These are phyloP conservation scores for Gremmenia infestans DNA, from an alignment of 2,329 filamentous ascomycete species.

Conservation along the genomic window DNA sequence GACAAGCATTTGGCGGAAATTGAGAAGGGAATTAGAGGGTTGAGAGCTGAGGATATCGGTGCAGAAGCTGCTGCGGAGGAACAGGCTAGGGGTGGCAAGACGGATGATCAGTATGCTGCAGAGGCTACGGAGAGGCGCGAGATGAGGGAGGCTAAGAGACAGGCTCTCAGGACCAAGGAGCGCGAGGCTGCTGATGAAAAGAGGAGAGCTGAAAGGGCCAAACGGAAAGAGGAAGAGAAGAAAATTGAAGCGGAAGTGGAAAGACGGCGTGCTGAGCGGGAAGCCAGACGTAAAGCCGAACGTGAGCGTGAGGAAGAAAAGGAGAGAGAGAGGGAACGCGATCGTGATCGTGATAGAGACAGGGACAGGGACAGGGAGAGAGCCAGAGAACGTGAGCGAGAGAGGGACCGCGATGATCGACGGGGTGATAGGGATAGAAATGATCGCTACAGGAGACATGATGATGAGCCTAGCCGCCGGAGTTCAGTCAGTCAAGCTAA, in stretches of 20 bases:
- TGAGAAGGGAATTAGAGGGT: conserved; percentile 63
- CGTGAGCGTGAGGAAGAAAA: conserved; percentile 13
- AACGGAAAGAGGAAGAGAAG: conserved; percentile 25
- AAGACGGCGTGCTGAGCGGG: conserved; percentile 15
- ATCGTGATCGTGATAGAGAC: conserved; percentile 30
- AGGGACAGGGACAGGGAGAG: conserved; percentile 31
- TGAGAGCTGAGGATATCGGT: conserved; percentile 64
- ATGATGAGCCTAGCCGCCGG: conserved; percentile 17
- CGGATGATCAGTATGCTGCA: conserved; percentile 66
- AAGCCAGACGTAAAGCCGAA: conserved; percentile 22
- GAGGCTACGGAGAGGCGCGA: conserved; percentile 58
- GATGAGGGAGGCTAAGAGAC: conserved; percentile 55
- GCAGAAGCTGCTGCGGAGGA: conserved; percentile 64
- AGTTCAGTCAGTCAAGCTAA: conserved; percentile 13
- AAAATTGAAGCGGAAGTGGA: conserved; percentile 11
- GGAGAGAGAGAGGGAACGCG: conserved; percentile 15
- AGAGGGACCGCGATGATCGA: conserved; percentile 34
- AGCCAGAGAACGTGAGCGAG: conserved; percentile 28
- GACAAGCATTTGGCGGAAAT: conserved; percentile 57
- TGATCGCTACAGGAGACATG: conserved; percentile 24
- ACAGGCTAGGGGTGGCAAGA: conserved; percentile 60
- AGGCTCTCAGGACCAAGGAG: conserved; percentile 37
- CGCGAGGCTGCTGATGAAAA: conserved; percentile 41
- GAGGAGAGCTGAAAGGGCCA: conserved; percentile 32
- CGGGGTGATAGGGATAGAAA: conserved; percentile 18